Percentiles rank a stretch among this genome's conserved stretches.
phyloP scores from a whole-genome alignment of 805 yeast genomes.

The Candida pseudofarinosa region DNA sequence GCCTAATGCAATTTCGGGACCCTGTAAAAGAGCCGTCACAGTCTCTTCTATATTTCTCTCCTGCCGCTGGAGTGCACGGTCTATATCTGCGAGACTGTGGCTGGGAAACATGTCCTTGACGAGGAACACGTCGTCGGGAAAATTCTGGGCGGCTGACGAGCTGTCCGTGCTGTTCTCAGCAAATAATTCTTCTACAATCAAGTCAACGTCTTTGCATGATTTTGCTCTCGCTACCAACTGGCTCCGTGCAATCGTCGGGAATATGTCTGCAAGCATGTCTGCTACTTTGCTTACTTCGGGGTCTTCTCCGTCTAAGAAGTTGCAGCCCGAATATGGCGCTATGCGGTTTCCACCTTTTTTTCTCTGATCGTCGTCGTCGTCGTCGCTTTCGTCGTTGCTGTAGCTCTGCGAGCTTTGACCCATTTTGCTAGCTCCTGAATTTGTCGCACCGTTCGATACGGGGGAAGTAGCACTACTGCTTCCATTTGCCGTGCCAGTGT shows the following conservation, averaged over 20 bases:
- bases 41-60: conserved; percentile 22
- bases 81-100: conserved; percentile 24
- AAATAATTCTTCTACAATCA: conserved; percentile 23
- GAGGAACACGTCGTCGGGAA: conserved; percentile 13
- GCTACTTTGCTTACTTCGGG: conserved; percentile 10
- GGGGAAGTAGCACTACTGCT: too few relatives aligned
- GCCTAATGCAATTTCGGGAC: not conserved
- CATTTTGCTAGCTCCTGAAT: not conserved
- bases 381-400: not conserved
- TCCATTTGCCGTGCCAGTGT: too few relatives aligned
- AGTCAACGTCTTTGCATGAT: conserved; percentile 17
- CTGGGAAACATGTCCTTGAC: conserved; percentile 47
- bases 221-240: conserved; percentile 24
- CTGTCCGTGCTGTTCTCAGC: conserved; percentile 6
- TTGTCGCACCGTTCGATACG: not conserved
- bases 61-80: conserved; percentile 22
- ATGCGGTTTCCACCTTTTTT: not conserved
- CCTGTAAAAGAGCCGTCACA: conserved; percentile 8
- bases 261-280: conserved; percentile 23
- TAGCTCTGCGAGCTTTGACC: not conserved
- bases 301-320: conserved; percentile 2
- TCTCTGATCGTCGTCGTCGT: not conserved
- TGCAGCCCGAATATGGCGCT: not conserved
- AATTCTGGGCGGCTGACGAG: not conserved
- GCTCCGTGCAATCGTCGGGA: conserved; percentile 21